phyloP scores from a whole-genome alignment of 2,329 filamentous ascomycete species.

The Myriosclerotinia scirpicola region DNA sequence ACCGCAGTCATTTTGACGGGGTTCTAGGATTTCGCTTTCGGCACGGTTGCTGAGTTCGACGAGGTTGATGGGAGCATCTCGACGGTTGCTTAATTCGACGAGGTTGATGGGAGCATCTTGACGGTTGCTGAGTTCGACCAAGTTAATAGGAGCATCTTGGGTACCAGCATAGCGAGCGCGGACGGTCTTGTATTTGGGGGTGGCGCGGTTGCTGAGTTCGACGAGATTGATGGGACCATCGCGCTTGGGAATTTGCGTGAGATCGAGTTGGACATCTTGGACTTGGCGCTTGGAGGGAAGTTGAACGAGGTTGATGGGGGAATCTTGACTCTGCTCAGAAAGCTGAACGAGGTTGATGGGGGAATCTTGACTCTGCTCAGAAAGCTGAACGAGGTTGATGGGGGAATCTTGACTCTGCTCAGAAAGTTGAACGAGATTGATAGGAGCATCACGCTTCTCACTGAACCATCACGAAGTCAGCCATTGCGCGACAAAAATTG shows the following conservation, averaged over 20 bases:
- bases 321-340: too few species aligned
- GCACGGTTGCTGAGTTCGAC: not conserved
- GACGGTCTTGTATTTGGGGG: not conserved
- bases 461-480: not conserved
- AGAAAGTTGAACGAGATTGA: not conserved
- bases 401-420: too few species aligned
- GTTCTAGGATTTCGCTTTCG: not conserved
- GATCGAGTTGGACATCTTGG: too few species aligned
- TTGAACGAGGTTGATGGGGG: too few species aligned
- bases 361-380: too few species aligned
- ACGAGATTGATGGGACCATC: not conserved
- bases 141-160: too few species aligned
- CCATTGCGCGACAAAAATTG: not conserved
- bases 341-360: not conserved
- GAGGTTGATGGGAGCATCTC: not conserved
- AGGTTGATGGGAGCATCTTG: too few species aligned
- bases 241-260: not conserved
- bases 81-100: too few species aligned
- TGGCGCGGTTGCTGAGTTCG: not conserved
- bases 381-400: too few species aligned
- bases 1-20: conserved; percentile 11
- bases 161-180: not conserved
- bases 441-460: not conserved
- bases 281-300: too few species aligned
- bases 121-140: too few species aligned